Percentiles rank a stretch among this genome's conserved stretches.
Evolutionary conservation across 2,329 filamentous ascomycete species (phyloP).

Genomic region (Fusarium miscanthi): DNA sequence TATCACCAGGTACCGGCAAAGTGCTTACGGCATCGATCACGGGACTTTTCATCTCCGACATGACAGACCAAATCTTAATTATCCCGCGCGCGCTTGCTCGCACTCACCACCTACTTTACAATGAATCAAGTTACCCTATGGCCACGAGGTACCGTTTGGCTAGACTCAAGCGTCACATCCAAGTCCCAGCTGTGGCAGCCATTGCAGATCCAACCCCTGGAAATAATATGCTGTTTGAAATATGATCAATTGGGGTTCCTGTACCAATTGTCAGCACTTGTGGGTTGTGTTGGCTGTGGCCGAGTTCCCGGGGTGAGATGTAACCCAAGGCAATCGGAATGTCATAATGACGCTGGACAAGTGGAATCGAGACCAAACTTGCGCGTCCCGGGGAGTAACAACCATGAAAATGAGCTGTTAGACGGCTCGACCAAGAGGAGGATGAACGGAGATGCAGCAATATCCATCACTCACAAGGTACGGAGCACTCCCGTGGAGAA

Average conservation of each 20-base stretch:
- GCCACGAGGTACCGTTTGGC: not conserved
- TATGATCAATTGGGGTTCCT: not conserved
- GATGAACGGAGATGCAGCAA: not conserved
- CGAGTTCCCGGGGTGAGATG: slow-evolving; percentile 9
- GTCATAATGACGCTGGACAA: slow-evolving; percentile 34
- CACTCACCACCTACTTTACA: not conserved
- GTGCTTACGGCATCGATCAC: slow-evolving; percentile 22
- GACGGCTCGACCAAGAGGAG: slow-evolving; percentile 7
- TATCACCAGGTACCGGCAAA: slow-evolving; percentile 19
- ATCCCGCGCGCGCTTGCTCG: not conserved
- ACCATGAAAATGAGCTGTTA: slow-evolving; percentile 8
- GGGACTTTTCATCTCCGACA: slow-evolving; percentile 1
- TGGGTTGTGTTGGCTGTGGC: slow-evolving; percentile 13
- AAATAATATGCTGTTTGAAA: not conserved
- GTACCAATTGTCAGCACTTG: not conserved
- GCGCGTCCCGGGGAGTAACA: not conserved
- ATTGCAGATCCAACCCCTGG: slow-evolving; percentile 12
- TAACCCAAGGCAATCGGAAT: slow-evolving; percentile 25
- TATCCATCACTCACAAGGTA: not conserved
- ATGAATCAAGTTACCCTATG: slow-evolving; percentile 11
- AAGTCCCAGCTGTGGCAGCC: not conserved
- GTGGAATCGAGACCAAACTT: slow-evolving; percentile 5
- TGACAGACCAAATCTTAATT: not conserved
- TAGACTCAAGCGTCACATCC: not conserved
- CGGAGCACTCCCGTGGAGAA: no score